Evolutionary conservation across 495 filamentous ascomycete genomes (phyloP).

Genomic region (Tuber borchii): DNA sequence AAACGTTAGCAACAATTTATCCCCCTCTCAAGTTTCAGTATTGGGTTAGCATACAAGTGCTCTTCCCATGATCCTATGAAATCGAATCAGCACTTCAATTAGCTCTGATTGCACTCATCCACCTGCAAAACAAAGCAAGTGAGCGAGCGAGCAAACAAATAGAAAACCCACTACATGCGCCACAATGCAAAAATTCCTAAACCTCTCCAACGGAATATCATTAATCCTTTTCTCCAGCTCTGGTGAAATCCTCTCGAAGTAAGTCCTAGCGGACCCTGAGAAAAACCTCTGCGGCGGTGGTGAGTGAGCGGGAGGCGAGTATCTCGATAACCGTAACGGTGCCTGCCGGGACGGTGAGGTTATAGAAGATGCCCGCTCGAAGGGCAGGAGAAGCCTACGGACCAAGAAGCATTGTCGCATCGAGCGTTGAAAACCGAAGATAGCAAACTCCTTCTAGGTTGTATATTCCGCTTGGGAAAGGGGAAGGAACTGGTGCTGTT

Average conservation of each 20-base stretch:
- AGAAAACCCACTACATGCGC: constrained; percentile 63
- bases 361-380: constrained; percentile 8
- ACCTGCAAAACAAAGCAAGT: neutral
- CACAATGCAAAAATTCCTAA: constrained; percentile 96
- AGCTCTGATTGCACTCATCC: neutral
- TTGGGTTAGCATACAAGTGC: constrained; percentile 51
- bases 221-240: constrained; percentile 76
- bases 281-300: constrained; percentile 8
- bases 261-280: constrained; percentile 15
- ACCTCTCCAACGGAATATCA: constrained; percentile 81
- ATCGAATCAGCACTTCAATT: constrained; percentile 5
- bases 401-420: constrained; percentile 36
- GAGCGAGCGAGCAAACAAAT: neutral
- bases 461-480: neutral
- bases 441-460: neutral
- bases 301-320: neutral
- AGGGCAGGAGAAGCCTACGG: constrained; percentile 31
- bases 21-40: neutral
- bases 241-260: constrained; percentile 36
- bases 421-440: constrained; percentile 5
- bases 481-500: neutral
- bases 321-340: neutral
- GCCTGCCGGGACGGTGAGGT: neutral
- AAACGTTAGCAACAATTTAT: neutral
- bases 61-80: constrained; percentile 80